Evolutionary conservation across 768 basidiomycete genomes (phyloP).

Genomic region (Myochromella boudieri): DNA sequence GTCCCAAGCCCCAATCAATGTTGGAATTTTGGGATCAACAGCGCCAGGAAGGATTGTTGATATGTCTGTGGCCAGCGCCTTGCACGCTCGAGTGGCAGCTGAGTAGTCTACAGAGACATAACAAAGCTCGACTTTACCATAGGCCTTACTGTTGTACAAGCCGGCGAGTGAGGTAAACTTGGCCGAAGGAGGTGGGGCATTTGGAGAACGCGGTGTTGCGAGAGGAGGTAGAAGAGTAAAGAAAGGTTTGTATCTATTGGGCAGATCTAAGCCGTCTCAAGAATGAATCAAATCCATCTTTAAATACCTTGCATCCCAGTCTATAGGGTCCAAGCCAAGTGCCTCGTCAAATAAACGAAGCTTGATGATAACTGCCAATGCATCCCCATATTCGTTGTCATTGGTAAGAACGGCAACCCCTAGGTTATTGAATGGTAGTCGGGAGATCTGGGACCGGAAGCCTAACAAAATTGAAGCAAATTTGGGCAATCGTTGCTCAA

Average conservation of each 20-base stretch:
- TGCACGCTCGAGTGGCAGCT: constrained; percentile 2
- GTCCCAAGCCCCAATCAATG: constrained; percentile 9
- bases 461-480: constrained; percentile 9
- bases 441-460: constrained; percentile 13
- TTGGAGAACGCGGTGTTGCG: constrained; percentile 2
- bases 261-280: background rate
- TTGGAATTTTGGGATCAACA: constrained; percentile 8
- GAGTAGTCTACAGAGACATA: background rate
- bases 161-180: constrained; percentile 19
- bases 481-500: background rate
- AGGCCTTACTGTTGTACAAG: constrained; percentile 20
- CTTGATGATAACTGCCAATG: constrained; percentile 16
- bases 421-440: constrained; percentile 19
- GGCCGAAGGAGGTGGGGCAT: constrained; percentile 15
- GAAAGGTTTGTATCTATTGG: constrained; percentile 2
- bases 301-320: constrained; percentile 17
- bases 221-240: constrained; percentile 1
- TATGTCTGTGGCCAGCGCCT: constrained; percentile 7
- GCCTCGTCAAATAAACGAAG: constrained; percentile 20
- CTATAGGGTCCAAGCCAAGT: constrained; percentile 19
- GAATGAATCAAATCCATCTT: background rate
- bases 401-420: constrained; percentile 23
- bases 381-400: constrained; percentile 17
- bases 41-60: constrained; percentile 10
- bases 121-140: constrained; percentile 25